These are phyloP conservation scores for Kodamaea restingae DNA, from an alignment of 805 yeast genomes.

Conservation along the genomic window DNA sequence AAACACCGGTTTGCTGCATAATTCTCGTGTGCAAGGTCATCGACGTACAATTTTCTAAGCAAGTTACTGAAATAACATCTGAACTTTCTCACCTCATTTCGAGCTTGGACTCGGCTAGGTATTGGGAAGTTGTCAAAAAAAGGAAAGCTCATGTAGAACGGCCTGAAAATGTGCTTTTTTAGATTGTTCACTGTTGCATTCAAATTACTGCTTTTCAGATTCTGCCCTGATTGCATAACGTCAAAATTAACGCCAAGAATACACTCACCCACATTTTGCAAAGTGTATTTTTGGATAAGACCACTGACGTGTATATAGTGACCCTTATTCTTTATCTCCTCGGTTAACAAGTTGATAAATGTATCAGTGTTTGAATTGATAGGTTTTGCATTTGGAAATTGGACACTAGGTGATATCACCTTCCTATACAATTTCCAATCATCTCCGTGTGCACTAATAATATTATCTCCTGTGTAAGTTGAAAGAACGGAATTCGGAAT, in stretches of 20 bases:
- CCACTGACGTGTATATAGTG: constrained; percentile 28
- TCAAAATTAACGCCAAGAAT: constrained; percentile 48
- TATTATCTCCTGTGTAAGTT: constrained; percentile 56
- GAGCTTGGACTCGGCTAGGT: constrained; percentile 43
- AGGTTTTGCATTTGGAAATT: constrained; percentile 42
- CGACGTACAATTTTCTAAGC: constrained; percentile 21
- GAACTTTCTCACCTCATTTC: constrained; percentile 40
- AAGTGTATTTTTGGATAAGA: constrained; percentile 42
- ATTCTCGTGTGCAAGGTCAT: constrained; percentile 21
- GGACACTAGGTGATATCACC: constrained; percentile 44
- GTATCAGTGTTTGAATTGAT: constrained; percentile 35
- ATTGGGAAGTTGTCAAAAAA: constrained; percentile 47
- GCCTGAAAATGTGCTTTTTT: constrained; percentile 52
- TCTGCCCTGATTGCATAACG: constrained; percentile 24
- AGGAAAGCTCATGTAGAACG: constrained; percentile 55
- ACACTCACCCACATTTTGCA: constrained; percentile 49
- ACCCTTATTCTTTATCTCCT: constrained; percentile 10
- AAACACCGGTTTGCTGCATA: constrained; percentile 40
- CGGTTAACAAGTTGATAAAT: constrained; percentile 25
- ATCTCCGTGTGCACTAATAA: constrained; percentile 55
- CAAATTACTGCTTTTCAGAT: constrained; percentile 21
- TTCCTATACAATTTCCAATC: constrained; percentile 49
- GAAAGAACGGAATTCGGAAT: constrained; percentile 53
- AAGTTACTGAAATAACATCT: constrained; percentile 31
- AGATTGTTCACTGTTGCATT: constrained; percentile 40